Conservation (phyloP, 345 rosid genomes). For the Brassica juncea region DNA sequence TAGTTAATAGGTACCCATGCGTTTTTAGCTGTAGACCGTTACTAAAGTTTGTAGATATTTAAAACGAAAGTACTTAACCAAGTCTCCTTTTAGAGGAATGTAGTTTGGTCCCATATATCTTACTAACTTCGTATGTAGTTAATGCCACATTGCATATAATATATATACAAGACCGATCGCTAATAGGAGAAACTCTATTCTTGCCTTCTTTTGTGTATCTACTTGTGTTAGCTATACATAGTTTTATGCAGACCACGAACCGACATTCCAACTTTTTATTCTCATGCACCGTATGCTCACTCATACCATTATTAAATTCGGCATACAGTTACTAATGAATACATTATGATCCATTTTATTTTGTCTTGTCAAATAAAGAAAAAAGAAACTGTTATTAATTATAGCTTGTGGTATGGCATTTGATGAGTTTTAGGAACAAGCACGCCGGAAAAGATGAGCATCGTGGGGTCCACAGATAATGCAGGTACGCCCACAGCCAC, state of each 20-base stretch:
- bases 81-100: neutral
- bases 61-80: neutral
- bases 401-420: constrained; percentile 24
- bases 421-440: constrained; percentile 43
- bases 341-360: constrained; percentile 32
- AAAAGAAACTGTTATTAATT: constrained; percentile 1
- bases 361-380: constrained; percentile 29
- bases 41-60: constrained; percentile 3
- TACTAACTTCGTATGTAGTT: neutral
- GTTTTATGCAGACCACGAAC: constrained; percentile 23
- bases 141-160: neutral
- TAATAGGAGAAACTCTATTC: neutral
- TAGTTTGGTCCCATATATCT: neutral
- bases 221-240: neutral
- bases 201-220: neutral
- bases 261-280: constrained; percentile 15
- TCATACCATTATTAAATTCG: constrained; percentile 12
- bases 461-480: constrained; percentile 45
- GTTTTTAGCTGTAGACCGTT: constrained; percentile 27
- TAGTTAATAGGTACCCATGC: constrained; percentile 16
- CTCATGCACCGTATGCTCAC: constrained; percentile 27
- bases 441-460: constrained; percentile 59
- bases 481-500: constrained; percentile 16
- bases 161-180: neutral
- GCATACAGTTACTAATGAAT: constrained; percentile 8